Evolutionary conservation across 257 asterid genomes (phyloP).

Genomic region (Anisodus acutangulus): DNA sequence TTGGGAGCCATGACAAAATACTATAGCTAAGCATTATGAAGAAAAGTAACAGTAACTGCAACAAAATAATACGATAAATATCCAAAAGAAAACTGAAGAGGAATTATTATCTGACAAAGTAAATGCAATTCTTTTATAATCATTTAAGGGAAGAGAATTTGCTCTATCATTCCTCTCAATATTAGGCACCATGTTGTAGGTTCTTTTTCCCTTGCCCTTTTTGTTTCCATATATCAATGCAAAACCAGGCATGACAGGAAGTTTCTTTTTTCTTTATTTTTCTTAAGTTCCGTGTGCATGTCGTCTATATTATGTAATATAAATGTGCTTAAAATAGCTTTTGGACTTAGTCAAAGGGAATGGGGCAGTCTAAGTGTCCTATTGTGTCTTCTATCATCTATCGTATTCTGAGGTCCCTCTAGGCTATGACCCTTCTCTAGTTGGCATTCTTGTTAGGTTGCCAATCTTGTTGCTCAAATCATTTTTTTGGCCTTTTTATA

Average conservation of each 20-base stretch:
- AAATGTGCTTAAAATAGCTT: neutral
- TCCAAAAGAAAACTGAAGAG: neutral
- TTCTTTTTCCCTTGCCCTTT: neutral
- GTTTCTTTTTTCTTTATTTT: neutral
- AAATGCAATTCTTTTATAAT: neutral
- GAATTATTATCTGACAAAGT: constrained; percentile 3
- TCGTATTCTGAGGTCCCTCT: neutral
- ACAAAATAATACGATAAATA: no score
- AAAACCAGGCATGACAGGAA: neutral
- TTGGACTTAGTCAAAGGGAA: neutral
- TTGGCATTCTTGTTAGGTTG: constrained; percentile 29
- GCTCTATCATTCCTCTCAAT: neutral
- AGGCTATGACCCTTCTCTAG: neutral
- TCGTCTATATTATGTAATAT: neutral
- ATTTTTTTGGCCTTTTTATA: constrained; percentile 45
- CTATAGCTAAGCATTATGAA: no score
- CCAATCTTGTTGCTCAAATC: constrained; percentile 33
- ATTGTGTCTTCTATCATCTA: neutral
- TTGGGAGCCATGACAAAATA: no score
- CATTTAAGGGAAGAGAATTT: neutral
- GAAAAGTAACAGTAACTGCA: no score
- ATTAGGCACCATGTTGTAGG: neutral
- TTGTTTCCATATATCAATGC: neutral
- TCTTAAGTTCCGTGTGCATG: neutral
- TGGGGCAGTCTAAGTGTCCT: neutral